phyloP scores from a whole-genome alignment of 768 basidiomycete genomes.

The Suillus alpinus region DNA sequence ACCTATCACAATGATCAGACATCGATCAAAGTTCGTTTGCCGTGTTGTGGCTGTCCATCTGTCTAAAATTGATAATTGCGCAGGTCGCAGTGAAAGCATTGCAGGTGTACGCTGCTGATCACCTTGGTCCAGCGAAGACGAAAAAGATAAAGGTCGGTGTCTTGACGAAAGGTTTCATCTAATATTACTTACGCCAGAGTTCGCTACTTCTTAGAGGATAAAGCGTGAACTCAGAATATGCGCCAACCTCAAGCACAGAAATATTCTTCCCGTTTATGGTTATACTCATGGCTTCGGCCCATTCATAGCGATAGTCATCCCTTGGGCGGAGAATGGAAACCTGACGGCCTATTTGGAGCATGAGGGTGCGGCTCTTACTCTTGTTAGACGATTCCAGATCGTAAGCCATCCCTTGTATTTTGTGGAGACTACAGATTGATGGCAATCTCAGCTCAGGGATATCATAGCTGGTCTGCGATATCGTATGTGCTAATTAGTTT shows the following conservation, averaged over 20 bases:
- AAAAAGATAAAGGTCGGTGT: constrained; percentile 4
- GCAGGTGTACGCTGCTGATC: background rate
- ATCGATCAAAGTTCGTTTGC: background rate
- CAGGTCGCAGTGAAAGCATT: constrained; percentile 5
- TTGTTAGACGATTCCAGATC: constrained; percentile 8
- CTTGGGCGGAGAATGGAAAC: constrained; percentile 33
- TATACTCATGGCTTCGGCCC: constrained; percentile 29
- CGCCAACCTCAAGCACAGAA: constrained; percentile 23
- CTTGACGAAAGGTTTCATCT: background rate
- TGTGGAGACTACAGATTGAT: background rate
- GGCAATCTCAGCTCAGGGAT: background rate
- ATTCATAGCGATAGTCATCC: constrained; percentile 32
- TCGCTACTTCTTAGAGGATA: constrained; percentile 15
- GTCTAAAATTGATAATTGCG: background rate
- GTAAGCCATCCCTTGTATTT: constrained; percentile 7
- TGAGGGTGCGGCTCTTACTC: constrained; percentile 4
- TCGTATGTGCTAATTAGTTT: constrained; percentile 3
- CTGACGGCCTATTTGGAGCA: constrained; percentile 21
- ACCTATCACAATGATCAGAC: background rate
- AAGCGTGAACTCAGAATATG: constrained; percentile 21
- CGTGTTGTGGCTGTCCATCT: background rate
- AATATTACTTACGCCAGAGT: background rate
- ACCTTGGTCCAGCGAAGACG: background rate
- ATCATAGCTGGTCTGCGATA: constrained; percentile 19
- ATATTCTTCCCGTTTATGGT: constrained; percentile 29